A percentile compares a stretch with the other conserved stretches of the same genome.
Conservation (phyloP, 2,329 filamentous ascomycete genomes). For the Albifimbria verrucaria region DNA sequence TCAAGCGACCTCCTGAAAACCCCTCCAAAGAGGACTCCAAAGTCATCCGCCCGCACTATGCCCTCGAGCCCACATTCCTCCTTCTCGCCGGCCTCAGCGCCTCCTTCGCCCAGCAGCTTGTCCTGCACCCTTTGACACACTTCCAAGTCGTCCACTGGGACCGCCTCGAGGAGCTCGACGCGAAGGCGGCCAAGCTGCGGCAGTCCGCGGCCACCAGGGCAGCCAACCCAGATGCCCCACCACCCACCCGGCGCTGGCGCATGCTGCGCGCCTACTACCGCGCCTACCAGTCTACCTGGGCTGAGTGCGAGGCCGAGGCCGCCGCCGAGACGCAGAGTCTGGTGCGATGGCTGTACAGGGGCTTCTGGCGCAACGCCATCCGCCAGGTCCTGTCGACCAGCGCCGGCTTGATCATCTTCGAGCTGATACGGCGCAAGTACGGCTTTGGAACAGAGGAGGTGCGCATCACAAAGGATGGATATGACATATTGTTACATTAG, state of each 20-base stretch:
- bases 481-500: conserved; percentile 61
- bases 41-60: conserved; percentile 70
- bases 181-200: conserved; percentile 46
- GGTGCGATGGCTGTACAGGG: conserved; percentile 63
- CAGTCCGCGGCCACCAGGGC: conserved; percentile 18
- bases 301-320: conserved; percentile 57
- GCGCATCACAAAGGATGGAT: conserved; percentile 64
- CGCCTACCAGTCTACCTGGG: conserved; percentile 67
- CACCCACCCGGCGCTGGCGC: conserved; percentile 37
- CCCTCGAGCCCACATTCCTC: conserved; percentile 70
- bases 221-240: conserved; percentile 21
- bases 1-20: conserved; percentile 35
- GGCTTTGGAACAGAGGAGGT: conserved; percentile 60
- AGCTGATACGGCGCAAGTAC: conserved; percentile 71
- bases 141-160: conserved; percentile 73
- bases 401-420: conserved; percentile 75
- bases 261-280: conserved; percentile 65
- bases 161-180: conserved; percentile 69
- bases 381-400: conserved; percentile 74
- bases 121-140: conserved; percentile 69
- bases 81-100: conserved; percentile 66
- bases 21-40: conserved; percentile 28
- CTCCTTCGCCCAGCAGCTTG: conserved; percentile 63
- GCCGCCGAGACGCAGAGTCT: conserved; percentile 52
- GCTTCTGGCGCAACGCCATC: conserved; percentile 70